Base-by-base conservation (phyloP, 805 yeast genomes). In the Candida sphagnicola region DNA sequence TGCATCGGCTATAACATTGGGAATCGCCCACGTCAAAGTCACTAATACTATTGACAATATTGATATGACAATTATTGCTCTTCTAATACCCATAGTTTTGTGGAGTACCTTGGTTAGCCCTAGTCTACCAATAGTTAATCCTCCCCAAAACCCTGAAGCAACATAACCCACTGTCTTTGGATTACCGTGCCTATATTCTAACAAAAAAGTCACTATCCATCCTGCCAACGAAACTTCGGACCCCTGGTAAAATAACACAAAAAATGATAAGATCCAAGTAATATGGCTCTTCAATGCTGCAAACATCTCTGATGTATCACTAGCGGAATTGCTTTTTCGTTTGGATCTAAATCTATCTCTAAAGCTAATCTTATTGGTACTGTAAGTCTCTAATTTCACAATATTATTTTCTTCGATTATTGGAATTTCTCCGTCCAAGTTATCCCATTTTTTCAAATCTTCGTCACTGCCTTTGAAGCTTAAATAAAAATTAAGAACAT, bases 61-160 rank as follows among this genome's bases (percentile, higher is more conserved):
- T 2, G 62, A 40, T 40, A 67, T 45, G n/a, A 73, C 30, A 12
- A 65, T 45, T 30, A 72, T 69, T 2, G 70, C 65, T 41, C 78
- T 54, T 42, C 76, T 60, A 5, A 68, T 66, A 3, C 79, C 79
- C 12, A 69, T 31, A 8, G 43, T 36, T 32, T 57, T 57, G 37
- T 67, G 67, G 11, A 70, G 47, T 1, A 52, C 44, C 14, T 66
- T 57, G 0, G 79, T 74, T 6, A 83, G 57, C 3, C 65, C 45
- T 31, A 83, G 57, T 43, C 91, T 63, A 0, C 90, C 90, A 12
- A 72, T 43, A 0, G 89, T 78, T 16, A 83, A 55, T 0, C 91
- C 91, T 16, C 74, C 71, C 88, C 89, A 83, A 51, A 73, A 82
- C 12, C 85, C 82, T 3, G 87, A 74, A 0, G 83, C 77, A 8